Base-by-base conservation (phyloP, 2,329 filamentous ascomycete species). In the Pestalotiopsis sp. region DNA sequence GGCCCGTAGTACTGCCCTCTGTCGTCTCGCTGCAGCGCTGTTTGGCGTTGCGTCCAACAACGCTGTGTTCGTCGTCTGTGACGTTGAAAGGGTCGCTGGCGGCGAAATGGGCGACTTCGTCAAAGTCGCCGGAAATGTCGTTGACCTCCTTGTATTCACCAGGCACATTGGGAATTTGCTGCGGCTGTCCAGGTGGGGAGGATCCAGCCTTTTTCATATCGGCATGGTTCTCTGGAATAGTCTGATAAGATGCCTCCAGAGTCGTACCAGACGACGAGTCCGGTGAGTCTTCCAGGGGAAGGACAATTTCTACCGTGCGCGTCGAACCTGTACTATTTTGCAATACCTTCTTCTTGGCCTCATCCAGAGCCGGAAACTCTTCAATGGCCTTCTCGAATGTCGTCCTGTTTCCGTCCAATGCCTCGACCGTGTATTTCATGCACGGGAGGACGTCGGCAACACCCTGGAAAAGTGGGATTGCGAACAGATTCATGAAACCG, bases 401-500 rank as follows among this genome's bases (percentile, higher is more conserved):
- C 2, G 82, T 81, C 78, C 92, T 93, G 80, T 98, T 98, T 69
- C 83, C 83, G 65, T 92, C 86, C 27, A 98, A 90, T 80, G 97
- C 94, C 31, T 92, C 89, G 13, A 97, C 91, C 13, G 92, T 93
- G 79, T 97, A 98, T 65, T 86, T 84, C 90, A 98, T 93, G 25
- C 88, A 89, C 2, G 96, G 95, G 76, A 98, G 87, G 45, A 98
- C 88, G 74, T 97, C 93, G 38, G 93, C 90, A 7, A 98, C 91
- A 7, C 92, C 93, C 77, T 94, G 90, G 77, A 99, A 99, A 0
- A 99, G 86, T 1, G 96, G 96, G 63, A 95, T 90, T 17, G 95
- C 96, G 79, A 98, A 98, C 75, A 98, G 89, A 72, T 94, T 96
- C 93, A 98, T 98, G 81, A 99, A 99, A 27, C 94, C 92, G 67